A percentile compares a stretch with the other conserved stretches of the same genome.
Evolutionary conservation across 1,139 yeast species (phyloP).

Genomic region (Yamadazyma kanchanaburiensis): DNA sequence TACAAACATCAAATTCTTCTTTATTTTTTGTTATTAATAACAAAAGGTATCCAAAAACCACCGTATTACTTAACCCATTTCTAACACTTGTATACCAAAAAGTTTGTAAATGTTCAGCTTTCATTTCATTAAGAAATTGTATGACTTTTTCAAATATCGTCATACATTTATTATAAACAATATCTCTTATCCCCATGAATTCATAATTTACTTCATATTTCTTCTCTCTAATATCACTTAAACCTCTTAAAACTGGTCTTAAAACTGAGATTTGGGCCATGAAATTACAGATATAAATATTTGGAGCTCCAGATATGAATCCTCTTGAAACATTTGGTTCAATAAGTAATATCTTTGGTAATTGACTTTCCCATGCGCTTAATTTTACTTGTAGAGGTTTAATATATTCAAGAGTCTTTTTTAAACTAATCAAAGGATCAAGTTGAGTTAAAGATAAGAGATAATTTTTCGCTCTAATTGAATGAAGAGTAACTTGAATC

Average conservation of each 20-base stretch:
- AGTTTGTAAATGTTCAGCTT: constrained; percentile 14
- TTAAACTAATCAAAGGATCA: constrained; percentile 8
- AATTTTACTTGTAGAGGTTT: constrained; percentile 12
- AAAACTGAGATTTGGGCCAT: constrained; percentile 11
- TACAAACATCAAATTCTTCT: constrained; percentile 9
- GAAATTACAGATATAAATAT: constrained; percentile 13
- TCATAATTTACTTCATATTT: constrained; percentile 8
- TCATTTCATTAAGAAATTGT: constrained; percentile 10
- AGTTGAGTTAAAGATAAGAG: constrained; percentile 5
- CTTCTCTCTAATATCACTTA: constrained; percentile 6
- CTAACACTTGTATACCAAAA: constrained; percentile 15
- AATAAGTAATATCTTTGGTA: constrained; percentile 10
- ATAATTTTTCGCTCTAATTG: constrained; percentile 6
- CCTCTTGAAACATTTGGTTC: constrained; percentile 13
- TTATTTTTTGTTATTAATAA: constrained; percentile 8
- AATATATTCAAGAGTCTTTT: constrained; percentile 8
- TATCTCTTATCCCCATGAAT: constrained; percentile 13
- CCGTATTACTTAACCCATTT: constrained; percentile 13
- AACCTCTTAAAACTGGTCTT: constrained; percentile 10
- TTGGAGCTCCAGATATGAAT: constrained; percentile 13
- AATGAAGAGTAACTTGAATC: constrained; percentile 5
- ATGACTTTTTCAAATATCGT: constrained; percentile 11
- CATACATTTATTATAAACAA: constrained; percentile 10
- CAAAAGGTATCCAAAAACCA: constrained; percentile 11
- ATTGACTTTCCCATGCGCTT: constrained; percentile 11